phyloP scores from a whole-genome alignment of 2,329 filamentous ascomycete species.

The Trichophyton schoenleinii region DNA sequence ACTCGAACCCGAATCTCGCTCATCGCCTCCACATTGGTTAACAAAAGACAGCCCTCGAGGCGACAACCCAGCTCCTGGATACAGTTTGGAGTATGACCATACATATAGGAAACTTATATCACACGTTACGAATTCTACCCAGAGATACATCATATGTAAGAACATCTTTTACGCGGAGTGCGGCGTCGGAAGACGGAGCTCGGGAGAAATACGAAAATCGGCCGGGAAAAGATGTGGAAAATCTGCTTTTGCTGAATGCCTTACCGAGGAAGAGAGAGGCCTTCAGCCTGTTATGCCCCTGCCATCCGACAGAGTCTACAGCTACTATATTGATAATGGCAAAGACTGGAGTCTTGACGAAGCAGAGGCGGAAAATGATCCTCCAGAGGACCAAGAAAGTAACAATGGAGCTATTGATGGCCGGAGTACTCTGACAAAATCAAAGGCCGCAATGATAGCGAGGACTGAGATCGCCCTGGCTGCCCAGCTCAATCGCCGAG shows the following conservation, averaged over 20 bases:
- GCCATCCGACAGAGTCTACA: constrained; percentile 35
- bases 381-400: constrained; percentile 16
- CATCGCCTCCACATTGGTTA: constrained; percentile 33
- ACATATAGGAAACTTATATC: constrained; percentile 26
- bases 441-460: constrained; percentile 20
- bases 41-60: constrained; percentile 31
- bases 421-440: constrained; percentile 17
- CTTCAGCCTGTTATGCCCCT: constrained; percentile 36
- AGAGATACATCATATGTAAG: constrained; percentile 29
- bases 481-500: constrained; percentile 30
- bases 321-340: constrained; percentile 28
- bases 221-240: constrained; percentile 36
- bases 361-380: constrained; percentile 13
- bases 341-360: constrained; percentile 30
- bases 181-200: constrained; percentile 33
- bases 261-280: constrained; percentile 34
- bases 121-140: constrained; percentile 25
- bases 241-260: constrained; percentile 36
- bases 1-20: constrained; percentile 29
- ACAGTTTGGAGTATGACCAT: constrained; percentile 33
- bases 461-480: constrained; percentile 29
- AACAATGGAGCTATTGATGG: constrained; percentile 18
- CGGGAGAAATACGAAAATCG: constrained; percentile 30
- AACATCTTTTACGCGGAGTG: constrained; percentile 34
- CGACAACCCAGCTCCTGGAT: constrained; percentile 32